Conservation (phyloP, 2,329 filamentous ascomycete species). For the Aspergillus sp. region DNA sequence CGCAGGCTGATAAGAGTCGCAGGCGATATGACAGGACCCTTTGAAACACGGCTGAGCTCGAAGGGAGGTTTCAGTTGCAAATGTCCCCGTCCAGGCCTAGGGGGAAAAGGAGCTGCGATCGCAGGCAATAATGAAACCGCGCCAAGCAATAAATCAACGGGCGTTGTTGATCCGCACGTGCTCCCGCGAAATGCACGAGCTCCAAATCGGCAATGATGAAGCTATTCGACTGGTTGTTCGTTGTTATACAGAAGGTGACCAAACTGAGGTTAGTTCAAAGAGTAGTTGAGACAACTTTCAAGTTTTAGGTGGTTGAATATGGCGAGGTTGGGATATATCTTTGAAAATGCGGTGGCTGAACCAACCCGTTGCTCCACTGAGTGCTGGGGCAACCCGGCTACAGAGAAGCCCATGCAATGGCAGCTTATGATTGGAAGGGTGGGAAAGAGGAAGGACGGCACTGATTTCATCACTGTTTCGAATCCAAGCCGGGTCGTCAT, state of each 20-base stretch:
- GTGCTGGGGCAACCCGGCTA: constrained; percentile 3
- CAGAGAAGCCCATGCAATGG: background rate
- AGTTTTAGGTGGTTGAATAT: constrained; percentile 14
- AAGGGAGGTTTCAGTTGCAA: constrained; percentile 4
- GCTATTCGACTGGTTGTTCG: background rate
- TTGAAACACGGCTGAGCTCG: background rate
- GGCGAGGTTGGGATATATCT: constrained; percentile 21
- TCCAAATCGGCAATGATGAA: background rate
- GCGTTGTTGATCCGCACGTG: constrained; percentile 19
- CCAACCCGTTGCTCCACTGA: constrained; percentile 25
- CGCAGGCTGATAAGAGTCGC: background rate
- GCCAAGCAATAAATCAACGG: constrained; percentile 20
- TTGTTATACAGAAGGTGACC: constrained; percentile 1
- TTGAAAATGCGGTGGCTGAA: constrained; percentile 38
- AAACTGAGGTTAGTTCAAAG: background rate
- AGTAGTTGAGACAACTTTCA: constrained; percentile 1
- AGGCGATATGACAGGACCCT: background rate
- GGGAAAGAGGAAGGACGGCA: background rate
- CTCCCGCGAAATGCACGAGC: constrained; percentile 12
- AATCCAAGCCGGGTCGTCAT: background rate
- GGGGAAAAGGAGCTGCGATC: constrained; percentile 8
- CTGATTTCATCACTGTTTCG: background rate
- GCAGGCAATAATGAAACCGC: constrained; percentile 12
- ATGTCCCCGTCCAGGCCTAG: background rate
- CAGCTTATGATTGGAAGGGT: background rate